phyloP scores from a whole-genome alignment of 495 filamentous ascomycete genomes.

The Daldinia decipiens region DNA sequence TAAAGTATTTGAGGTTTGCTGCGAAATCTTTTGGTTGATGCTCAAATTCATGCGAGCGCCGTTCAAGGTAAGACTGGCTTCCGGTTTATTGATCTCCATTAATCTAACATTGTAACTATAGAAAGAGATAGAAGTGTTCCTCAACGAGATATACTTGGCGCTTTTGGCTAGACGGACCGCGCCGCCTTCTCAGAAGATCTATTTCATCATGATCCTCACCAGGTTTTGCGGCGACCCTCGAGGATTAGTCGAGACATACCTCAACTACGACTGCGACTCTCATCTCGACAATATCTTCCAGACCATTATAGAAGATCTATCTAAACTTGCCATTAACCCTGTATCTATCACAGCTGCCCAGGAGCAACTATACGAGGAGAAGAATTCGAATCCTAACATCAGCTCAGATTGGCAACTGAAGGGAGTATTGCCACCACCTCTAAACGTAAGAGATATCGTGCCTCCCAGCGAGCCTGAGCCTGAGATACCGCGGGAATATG shows the following conservation, averaged over 20 bases:
- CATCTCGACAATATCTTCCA: slow-evolving; percentile 98
- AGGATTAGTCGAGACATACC: slow-evolving; percentile 92
- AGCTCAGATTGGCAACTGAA: slow-evolving; percentile 81
- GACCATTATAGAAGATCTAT: slow-evolving; percentile 90
- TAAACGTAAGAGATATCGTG: slow-evolving; percentile 80
- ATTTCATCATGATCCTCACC: slow-evolving; percentile 86
- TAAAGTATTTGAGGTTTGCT: slow-evolving; percentile 92
- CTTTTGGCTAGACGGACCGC: slow-evolving; percentile 89
- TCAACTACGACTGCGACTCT: slow-evolving; percentile 98
- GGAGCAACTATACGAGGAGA: slow-evolving; percentile 86
- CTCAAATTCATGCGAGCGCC: slow-evolving; percentile 90
- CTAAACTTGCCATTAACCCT: slow-evolving; percentile 79
- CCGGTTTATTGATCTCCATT: background rate
- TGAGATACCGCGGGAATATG: slow-evolving; percentile 83
- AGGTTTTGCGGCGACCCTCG: slow-evolving; percentile 85
- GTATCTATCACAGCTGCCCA: slow-evolving; percentile 77
- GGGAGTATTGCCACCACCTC: slow-evolving; percentile 83
- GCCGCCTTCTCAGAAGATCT: slow-evolving; percentile 88
- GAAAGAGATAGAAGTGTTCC: slow-evolving; percentile 97
- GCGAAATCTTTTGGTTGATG: slow-evolving; percentile 98
- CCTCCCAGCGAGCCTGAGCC: slow-evolving; percentile 67
- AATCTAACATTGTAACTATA: slow-evolving; percentile 50
- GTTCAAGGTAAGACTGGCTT: slow-evolving; percentile 75
- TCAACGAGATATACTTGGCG: slow-evolving; percentile 97
- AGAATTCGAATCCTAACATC: slow-evolving; percentile 67